Conservation (phyloP, 441 rosid genomes). For the Melastoma candidum region DNA sequence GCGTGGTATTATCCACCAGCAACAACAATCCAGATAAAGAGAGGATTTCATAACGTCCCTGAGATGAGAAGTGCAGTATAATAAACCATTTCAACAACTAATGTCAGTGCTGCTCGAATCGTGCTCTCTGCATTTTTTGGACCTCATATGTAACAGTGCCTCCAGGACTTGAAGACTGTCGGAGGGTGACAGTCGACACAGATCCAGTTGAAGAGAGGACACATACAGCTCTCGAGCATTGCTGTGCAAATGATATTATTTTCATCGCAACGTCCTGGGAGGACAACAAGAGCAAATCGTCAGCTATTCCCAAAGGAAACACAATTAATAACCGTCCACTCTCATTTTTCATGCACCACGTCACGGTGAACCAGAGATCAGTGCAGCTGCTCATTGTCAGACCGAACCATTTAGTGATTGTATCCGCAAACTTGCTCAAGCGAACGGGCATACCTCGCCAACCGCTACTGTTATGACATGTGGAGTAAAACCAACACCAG, state of each 20-base stretch:
- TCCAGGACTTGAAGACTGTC: constrained; percentile 61
- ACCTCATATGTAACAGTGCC: constrained; percentile 83
- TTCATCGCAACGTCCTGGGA: constrained; percentile 75
- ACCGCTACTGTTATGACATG: constrained; percentile 69
- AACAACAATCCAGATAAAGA: constrained; percentile 80
- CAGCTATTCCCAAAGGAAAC: not conserved
- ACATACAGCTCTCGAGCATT: constrained; percentile 71
- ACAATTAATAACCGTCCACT: too few relatives aligned
- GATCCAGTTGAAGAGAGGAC: constrained; percentile 80
- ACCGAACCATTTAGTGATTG: not conserved
- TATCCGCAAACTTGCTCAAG: constrained; percentile 6
- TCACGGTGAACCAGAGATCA: too few relatives aligned
- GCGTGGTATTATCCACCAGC: constrained; percentile 34
- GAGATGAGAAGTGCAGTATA: constrained; percentile 10
- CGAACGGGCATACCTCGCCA: constrained; percentile 66
- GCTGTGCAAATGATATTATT: constrained; percentile 69
- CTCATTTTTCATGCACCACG: not conserved
- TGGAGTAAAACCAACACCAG: constrained; percentile 91
- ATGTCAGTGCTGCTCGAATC: too few relatives aligned
- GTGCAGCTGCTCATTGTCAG: not conserved
- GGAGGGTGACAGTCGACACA: constrained; percentile 65
- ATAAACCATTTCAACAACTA: not conserved
- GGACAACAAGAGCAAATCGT: constrained; percentile 7
- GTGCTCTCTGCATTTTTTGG: constrained; percentile 3
- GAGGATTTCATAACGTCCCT: constrained; percentile 86